Percentiles rank a stretch among this genome's conserved stretches.
Evolutionary conservation across 2,329 filamentous ascomycete species (phyloP).

Genomic region (Akanthomyces dipterigenus): DNA sequence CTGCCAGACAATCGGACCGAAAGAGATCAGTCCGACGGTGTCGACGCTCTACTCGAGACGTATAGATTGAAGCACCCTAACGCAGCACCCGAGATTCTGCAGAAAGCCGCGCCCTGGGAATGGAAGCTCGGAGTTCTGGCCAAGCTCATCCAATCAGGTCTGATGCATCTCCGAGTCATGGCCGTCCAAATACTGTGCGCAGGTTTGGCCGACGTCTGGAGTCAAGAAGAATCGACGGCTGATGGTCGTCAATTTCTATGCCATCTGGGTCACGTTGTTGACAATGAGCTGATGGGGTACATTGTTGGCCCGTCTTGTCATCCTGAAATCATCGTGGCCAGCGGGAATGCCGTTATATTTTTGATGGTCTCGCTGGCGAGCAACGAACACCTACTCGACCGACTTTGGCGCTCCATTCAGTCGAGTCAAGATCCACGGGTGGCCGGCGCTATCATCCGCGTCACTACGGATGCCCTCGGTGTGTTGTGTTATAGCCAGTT

Average conservation of each 20-base stretch:
- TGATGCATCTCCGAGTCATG: conserved; percentile 83
- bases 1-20: conserved; percentile 21
- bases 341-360: conserved; percentile 80
- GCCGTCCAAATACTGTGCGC: conserved; percentile 68
- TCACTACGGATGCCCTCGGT: conserved; percentile 46
- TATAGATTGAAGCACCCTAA: conserved; percentile 27
- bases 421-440: conserved; percentile 78
- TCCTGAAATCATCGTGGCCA: conserved; percentile 77
- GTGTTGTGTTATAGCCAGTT: conserved; percentile 44
- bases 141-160: conserved; percentile 71
- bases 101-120: conserved; percentile 48
- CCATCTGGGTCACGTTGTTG: conserved; percentile 56
- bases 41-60: conserved; percentile 15
- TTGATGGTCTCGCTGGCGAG: conserved; percentile 74
- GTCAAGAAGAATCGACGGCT: conserved; percentile 42
- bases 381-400: conserved; percentile 63
- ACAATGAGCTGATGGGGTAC: conserved; percentile 71
- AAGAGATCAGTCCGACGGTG: neutral
- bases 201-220: conserved; percentile 63
- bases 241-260: conserved; percentile 49
- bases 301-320: conserved; percentile 87
- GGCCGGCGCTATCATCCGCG: conserved; percentile 69
- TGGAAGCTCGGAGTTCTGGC: conserved; percentile 67
- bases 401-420: conserved; percentile 76
- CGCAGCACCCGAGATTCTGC: conserved; percentile 25